A percentile compares a stretch with the other conserved stretches of the same genome.
Evolutionary conservation across 1,284 basidiomycete species (phyloP).

Genomic region (Irpex sp.): DNA sequence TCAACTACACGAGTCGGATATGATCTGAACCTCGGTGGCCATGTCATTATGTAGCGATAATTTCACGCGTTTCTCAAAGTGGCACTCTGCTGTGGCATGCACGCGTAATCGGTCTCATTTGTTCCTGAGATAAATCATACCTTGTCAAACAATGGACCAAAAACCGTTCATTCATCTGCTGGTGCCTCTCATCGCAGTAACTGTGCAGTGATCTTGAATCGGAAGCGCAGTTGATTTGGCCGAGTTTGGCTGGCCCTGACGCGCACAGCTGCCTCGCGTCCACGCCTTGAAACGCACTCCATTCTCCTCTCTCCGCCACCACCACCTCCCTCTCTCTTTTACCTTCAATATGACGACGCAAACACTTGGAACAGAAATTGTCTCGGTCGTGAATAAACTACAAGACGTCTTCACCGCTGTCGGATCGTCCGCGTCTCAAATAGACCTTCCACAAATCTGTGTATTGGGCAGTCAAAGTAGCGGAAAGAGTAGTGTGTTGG

Average conservation of each 20-base stretch:
- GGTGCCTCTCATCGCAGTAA: background rate
- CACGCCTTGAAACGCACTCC: constrained; percentile 11
- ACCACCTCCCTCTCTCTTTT: constrained; percentile 7
- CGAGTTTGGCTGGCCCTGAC: constrained; percentile 2
- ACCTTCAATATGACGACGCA: constrained; percentile 44
- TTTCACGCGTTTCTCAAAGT: background rate
- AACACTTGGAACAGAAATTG: constrained; percentile 71
- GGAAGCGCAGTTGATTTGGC: constrained; percentile 4
- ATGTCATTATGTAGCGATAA: background rate
- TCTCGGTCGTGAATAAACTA: constrained; percentile 74
- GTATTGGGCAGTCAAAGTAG: constrained; percentile 83
- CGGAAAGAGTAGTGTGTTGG: constrained; percentile 83
- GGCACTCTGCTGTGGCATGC: background rate
- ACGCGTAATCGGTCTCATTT: background rate
- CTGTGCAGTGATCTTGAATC: background rate
- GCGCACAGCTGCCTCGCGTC: constrained; percentile 12
- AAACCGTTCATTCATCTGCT: no score
- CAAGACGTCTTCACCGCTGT: constrained; percentile 84
- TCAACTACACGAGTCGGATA: background rate
- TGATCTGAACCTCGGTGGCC: background rate
- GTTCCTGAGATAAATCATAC: no score
- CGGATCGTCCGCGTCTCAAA: constrained; percentile 64
- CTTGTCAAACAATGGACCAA: no score
- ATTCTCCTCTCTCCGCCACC: constrained; percentile 13
- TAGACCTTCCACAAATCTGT: constrained; percentile 85